phyloP scores from a whole-genome alignment of 1,284 basidiomycete genomes.

The Singerocomus rubriflavus region DNA sequence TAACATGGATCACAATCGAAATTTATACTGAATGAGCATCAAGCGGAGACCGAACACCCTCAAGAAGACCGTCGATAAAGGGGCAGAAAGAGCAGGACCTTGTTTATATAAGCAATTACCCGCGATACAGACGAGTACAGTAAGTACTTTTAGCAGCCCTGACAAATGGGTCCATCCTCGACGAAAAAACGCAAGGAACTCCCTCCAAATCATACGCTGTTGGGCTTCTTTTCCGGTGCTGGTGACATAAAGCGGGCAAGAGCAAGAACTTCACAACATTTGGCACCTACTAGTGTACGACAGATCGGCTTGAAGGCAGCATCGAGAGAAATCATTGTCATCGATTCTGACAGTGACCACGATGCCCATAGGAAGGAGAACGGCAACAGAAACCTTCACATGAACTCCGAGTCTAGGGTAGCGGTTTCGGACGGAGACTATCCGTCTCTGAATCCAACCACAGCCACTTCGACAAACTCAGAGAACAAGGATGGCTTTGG shows the following conservation, averaged over 20 bases:
- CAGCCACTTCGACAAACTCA: slow-evolving; percentile 5
- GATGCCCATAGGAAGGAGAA: slow-evolving; percentile 7
- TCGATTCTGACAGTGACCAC: slow-evolving; percentile 58
- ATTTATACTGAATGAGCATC: too few species aligned
- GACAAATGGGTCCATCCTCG: slow-evolving; percentile 27
- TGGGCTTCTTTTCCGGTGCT: slow-evolving; percentile 48
- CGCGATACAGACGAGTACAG: too few species aligned
- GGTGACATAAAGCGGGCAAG: slow-evolving; percentile 24
- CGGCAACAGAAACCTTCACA: background rate
- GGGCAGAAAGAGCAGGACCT: too few species aligned
- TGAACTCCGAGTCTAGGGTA: background rate
- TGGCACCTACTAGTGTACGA: background rate
- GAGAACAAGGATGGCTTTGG: slow-evolving; percentile 27
- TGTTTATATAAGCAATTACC: too few species aligned
- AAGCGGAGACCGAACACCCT: too few species aligned
- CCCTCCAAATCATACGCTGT: slow-evolving; percentile 42
- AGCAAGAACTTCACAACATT: slow-evolving; percentile 6
- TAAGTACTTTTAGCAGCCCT: too few species aligned
- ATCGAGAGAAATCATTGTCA: slow-evolving; percentile 48
- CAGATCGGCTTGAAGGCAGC: slow-evolving; percentile 2
- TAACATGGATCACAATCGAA: too few species aligned
- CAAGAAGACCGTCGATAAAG: too few species aligned
- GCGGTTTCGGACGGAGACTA: background rate
- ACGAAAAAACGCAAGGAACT: slow-evolving; percentile 43
- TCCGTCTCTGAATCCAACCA: background rate